Evolutionary conservation across 345 rosid genomes (phyloP), one percentile per base, ranked within the genome.

Genomic region (Raphanus sativus): DNA sequence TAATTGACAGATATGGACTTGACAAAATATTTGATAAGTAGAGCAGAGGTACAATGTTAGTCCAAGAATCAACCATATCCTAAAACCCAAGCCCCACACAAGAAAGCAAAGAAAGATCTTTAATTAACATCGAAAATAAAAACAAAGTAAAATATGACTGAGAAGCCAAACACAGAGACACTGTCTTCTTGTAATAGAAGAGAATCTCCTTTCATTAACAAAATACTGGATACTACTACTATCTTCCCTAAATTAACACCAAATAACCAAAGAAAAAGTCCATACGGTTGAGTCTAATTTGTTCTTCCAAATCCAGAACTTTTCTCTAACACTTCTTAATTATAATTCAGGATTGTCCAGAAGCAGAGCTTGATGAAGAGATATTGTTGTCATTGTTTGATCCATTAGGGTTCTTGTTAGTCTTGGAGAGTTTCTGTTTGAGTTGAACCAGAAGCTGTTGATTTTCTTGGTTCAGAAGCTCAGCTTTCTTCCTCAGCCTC

Each of bases 401-500:
- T 70, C 76, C 81, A 72, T 70, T 73, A 68, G 85, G 15, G 48
- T 80, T 71, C 75, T 81, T 71, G 71, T 78, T 80, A 29, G 67
- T 67, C 50, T 86, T 87, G 42, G 91, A 82, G 68, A 87, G 83
- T 61, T 86, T 92, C 83, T 91, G 89, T 69, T 90, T 92, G 71
- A 95, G 90, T 87, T 95, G 89, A 32, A 92, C 83, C 58, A 95
- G 82, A 42, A 95, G 89, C 17, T 90, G 96, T 78, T 95, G 97
- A 79, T 95, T 95, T 89, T 95, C 99, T 82, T 95, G 93, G 84
- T 95, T 89, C 61, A 95, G 90, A 69, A 89, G 83, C 88, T 95
- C 96, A 48, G 98, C 99, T 81, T 92, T 95, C 98, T 92, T 92
- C 96, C 92, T 89, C 65, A 92, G 86, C 86, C 83, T 91, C 87